phyloP scores from a whole-genome alignment of 1,139 yeast species.

The Sugiyamaella neomexicana region DNA sequence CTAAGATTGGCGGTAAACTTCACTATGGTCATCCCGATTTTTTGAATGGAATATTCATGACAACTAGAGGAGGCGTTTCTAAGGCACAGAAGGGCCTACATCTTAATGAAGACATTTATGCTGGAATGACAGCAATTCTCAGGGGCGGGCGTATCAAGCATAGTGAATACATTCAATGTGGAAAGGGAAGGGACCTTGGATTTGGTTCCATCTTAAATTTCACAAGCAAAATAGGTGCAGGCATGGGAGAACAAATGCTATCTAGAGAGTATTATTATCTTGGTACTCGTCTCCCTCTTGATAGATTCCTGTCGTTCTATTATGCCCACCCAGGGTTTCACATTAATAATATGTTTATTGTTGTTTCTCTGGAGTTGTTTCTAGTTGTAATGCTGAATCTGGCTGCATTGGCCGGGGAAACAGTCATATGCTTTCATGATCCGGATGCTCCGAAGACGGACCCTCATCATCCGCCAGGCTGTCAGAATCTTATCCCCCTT shows the following conservation, averaged over 20 bases:
- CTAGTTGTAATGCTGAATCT: slow-evolving; percentile 65
- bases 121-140: slow-evolving; percentile 80
- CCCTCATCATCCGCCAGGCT: slow-evolving; percentile 64
- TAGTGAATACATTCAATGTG: slow-evolving; percentile 87
- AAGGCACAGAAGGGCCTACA: slow-evolving; percentile 87
- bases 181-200: slow-evolving; percentile 88
- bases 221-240: slow-evolving; percentile 88
- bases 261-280: slow-evolving; percentile 82
- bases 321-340: slow-evolving; percentile 95
- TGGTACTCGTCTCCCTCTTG: slow-evolving; percentile 77
- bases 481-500: slow-evolving; percentile 73
- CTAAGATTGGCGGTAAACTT: slow-evolving; percentile 81
- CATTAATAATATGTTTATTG: slow-evolving; percentile 74
- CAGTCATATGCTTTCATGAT: slow-evolving; percentile 57
- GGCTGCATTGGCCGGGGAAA: slow-evolving; percentile 63
- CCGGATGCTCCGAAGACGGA: slow-evolving; percentile 60
- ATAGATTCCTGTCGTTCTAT: slow-evolving; percentile 77
- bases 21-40: slow-evolving; percentile 95
- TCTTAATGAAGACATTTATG: slow-evolving; percentile 85
- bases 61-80: slow-evolving; percentile 87
- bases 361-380: slow-evolving; percentile 70
- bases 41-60: slow-evolving; percentile 79
- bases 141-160: slow-evolving; percentile 88
- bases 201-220: slow-evolving; percentile 81
- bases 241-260: slow-evolving; percentile 89